Percentiles rank a stretch among this genome's conserved stretches.
These are phyloP conservation scores for Schizophyllum amplum DNA, from an alignment of 1,284 basidiomycete species.

Conservation along the genomic window DNA sequence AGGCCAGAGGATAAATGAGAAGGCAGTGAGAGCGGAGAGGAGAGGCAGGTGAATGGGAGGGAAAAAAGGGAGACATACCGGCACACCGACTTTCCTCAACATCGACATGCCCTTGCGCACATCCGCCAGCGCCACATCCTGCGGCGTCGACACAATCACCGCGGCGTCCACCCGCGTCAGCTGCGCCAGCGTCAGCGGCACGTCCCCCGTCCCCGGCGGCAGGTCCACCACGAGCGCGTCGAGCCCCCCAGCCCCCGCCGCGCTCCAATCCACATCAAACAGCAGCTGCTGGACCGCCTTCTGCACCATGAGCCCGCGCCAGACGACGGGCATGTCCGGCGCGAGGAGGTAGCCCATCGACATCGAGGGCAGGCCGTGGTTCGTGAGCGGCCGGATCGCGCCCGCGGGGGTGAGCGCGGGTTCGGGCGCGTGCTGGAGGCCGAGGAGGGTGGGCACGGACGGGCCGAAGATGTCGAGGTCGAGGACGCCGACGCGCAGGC, in stretches of 20 bases:
- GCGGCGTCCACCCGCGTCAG: constrained; percentile 87
- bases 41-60: too few relatives aligned
- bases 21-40: neutral
- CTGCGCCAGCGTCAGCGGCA: constrained; percentile 89
- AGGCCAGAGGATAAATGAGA: neutral
- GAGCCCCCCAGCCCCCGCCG: constrained; percentile 37
- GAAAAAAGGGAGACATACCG: constrained; percentile 41
- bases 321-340: constrained; percentile 78
- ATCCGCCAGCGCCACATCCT: constrained; percentile 90
- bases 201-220: constrained; percentile 97
- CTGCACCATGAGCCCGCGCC: constrained; percentile 98
- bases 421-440: constrained; percentile 74
- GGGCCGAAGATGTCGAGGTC: constrained; percentile 97
- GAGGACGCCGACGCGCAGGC: constrained; percentile 73
- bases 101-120: constrained; percentile 91
- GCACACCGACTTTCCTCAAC: constrained; percentile 86
- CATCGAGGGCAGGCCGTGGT: constrained; percentile 93
- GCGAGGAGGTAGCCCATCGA: constrained; percentile 90
- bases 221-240: constrained; percentile 93
- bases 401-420: constrained; percentile 77
- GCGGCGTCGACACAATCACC: constrained; percentile 92
- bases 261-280: constrained; percentile 93
- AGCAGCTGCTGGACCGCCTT: constrained; percentile 96
- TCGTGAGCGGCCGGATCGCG: constrained; percentile 77
- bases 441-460: constrained; percentile 93